phyloP scores from a whole-genome alignment of 176 grass and related monocot species.

The Eragrostis nindensis region DNA sequence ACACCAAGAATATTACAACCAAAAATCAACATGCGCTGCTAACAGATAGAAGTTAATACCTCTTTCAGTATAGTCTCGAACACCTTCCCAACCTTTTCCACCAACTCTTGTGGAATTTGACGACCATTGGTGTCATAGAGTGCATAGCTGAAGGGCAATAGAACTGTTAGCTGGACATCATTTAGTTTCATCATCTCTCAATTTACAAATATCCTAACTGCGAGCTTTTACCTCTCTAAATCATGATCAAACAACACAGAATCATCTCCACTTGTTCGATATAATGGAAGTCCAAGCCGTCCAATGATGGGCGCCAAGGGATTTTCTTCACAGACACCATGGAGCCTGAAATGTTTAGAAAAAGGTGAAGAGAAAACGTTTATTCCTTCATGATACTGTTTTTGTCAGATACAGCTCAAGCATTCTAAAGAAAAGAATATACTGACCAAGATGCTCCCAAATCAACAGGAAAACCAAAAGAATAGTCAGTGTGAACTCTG shows the following conservation, averaged over 20 bases:
- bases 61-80: slow-evolving; percentile 92
- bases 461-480: slow-evolving; percentile 96
- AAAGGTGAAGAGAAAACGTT: not conserved
- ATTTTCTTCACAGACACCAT: slow-evolving; percentile 98
- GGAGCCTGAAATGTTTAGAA: slow-evolving; percentile 68
- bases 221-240: slow-evolving; percentile 72
- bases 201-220: not conserved
- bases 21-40: not conserved
- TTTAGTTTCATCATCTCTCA: slow-evolving; percentile 8
- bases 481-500: slow-evolving; percentile 90
- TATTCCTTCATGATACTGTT: not conserved
- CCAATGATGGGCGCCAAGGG: slow-evolving; percentile 89
- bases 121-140: slow-evolving; percentile 79
- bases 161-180: slow-evolving; percentile 29
- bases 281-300: slow-evolving; percentile 90
- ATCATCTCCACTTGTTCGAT: slow-evolving; percentile 92
- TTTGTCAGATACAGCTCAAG: not conserved
- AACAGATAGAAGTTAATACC: slow-evolving; percentile 48
- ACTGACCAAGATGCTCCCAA: slow-evolving; percentile 96
- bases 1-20: slow-evolving; percentile 14
- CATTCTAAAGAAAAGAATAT: slow-evolving; percentile 30
- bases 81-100: slow-evolving; percentile 79
- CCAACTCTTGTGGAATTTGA: slow-evolving; percentile 89
- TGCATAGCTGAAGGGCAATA: slow-evolving; percentile 73
- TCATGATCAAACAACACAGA: slow-evolving; percentile 99